Evolutionary conservation across 192 early-diverging fungal genomes (phyloP).

Genomic region (Glomus cerebriforme): DNA sequence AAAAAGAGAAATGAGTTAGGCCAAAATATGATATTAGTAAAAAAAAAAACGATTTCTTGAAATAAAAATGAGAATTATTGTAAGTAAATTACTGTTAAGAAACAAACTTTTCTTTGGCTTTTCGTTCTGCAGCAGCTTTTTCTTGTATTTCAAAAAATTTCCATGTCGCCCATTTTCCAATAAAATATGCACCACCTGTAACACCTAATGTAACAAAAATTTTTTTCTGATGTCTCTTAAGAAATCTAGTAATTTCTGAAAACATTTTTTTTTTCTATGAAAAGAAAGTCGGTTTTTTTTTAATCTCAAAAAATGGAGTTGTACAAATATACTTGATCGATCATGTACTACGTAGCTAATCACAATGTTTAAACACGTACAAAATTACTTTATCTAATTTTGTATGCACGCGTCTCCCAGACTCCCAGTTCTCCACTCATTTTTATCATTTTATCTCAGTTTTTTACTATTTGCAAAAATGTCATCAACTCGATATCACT

Average conservation of each 20-base stretch:
- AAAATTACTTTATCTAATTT: too few species aligned
- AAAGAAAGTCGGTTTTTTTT: neutral
- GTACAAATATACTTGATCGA: too few species aligned
- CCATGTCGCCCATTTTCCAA: slow-evolving; percentile 70
- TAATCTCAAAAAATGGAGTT: neutral
- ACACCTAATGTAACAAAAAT: slow-evolving; percentile 66
- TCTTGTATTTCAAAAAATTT: slow-evolving; percentile 77
- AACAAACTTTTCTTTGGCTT: slow-evolving; percentile 72
- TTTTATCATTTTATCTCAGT: too few species aligned
- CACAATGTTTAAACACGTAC: too few species aligned
- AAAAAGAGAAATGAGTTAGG: neutral
- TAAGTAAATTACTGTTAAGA: slow-evolving; percentile 24
- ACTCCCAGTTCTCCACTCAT: too few species aligned
- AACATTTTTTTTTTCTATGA: neutral
- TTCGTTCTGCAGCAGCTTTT: slow-evolving; percentile 62
- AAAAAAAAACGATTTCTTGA: slow-evolving; percentile 11
- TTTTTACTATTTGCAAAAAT: neutral
- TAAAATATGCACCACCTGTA: slow-evolving; percentile 71
- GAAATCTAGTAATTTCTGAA: slow-evolving; percentile 37
- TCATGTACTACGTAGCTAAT: too few species aligned
- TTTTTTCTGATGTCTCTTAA: slow-evolving; percentile 67
- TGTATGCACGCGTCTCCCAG: too few species aligned
- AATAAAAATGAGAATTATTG: neutral
- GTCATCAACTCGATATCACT: neutral
- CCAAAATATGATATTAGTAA: slow-evolving; percentile 2